phyloP scores from a whole-genome alignment of 2,329 filamentous ascomycete species.

The Escovopsis sp. region DNA sequence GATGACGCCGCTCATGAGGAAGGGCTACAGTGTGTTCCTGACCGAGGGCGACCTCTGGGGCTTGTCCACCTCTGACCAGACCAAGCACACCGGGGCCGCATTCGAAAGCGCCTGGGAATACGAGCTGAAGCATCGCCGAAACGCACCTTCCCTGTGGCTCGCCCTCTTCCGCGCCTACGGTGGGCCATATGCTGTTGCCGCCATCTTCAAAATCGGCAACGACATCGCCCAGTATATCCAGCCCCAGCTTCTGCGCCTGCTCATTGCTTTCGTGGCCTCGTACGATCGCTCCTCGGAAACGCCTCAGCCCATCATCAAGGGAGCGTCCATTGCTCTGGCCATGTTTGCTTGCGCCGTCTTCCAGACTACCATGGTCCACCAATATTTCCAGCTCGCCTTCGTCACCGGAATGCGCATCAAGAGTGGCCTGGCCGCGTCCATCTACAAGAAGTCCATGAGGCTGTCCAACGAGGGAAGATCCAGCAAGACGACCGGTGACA shows the following conservation, averaged over 20 bases:
- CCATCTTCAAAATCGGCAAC: conserved; percentile 78
- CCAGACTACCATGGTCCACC: conserved; percentile 84
- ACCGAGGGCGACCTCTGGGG: conserved; percentile 96
- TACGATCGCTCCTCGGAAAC: conserved; percentile 41
- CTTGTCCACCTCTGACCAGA: conserved; percentile 65
- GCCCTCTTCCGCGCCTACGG: conserved; percentile 76
- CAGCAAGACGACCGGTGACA: conserved; percentile 85
- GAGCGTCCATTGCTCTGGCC: conserved; percentile 71
- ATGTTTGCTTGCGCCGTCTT: conserved; percentile 84
- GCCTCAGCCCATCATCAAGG: conserved; percentile 67
- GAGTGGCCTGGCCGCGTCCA: conserved; percentile 73
- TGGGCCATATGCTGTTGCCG: conserved; percentile 65
- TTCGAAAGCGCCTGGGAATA: conserved; percentile 66
- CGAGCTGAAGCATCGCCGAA: conserved; percentile 55
- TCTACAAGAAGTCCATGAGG: conserved; percentile 81
- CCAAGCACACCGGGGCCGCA: conserved; percentile 51
- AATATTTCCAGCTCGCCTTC: conserved; percentile 94
- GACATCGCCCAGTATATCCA: conserved; percentile 79
- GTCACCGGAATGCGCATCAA: conserved; percentile 96
- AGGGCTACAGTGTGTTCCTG: conserved; percentile 80
- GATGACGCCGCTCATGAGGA: conserved; percentile 98
- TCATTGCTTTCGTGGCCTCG: conserved; percentile 76
- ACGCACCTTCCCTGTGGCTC: conserved; percentile 57
- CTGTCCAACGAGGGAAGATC: conserved; percentile 88
- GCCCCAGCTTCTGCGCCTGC: conserved; percentile 70